phyloP scores from a whole-genome alignment of 495 filamentous ascomycete genomes.

The Penicillium manginii region DNA sequence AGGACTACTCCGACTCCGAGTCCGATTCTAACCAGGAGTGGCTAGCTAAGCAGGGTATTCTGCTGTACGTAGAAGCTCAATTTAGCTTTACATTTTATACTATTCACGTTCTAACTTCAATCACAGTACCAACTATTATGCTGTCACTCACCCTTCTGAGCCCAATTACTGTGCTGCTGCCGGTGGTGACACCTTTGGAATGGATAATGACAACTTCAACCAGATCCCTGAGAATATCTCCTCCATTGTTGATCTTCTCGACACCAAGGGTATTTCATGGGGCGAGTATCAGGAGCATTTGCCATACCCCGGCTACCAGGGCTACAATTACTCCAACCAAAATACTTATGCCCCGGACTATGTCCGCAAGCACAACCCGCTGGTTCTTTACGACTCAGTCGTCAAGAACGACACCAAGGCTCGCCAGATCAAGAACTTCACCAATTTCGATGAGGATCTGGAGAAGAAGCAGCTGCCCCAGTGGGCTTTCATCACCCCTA shows the following conservation, averaged over 20 bases:
- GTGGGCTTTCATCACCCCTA: slow-evolving; percentile 76
- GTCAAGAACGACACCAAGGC: slow-evolving; percentile 54
- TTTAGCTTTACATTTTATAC: background rate
- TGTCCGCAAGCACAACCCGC: slow-evolving; percentile 76
- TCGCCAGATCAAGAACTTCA: slow-evolving; percentile 68
- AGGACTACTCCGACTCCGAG: slow-evolving; percentile 59
- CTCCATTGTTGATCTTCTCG: slow-evolving; percentile 68
- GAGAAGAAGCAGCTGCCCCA: slow-evolving; percentile 62
- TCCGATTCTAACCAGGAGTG: slow-evolving; percentile 56
- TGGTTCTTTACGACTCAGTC: slow-evolving; percentile 63
- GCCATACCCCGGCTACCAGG: slow-evolving; percentile 69
- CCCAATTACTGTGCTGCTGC: slow-evolving; percentile 70
- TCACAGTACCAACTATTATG: slow-evolving; percentile 59
- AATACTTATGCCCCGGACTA: slow-evolving; percentile 59
- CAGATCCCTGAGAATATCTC: slow-evolving; percentile 62
- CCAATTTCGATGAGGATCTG: slow-evolving; percentile 62
- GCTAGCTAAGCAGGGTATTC: slow-evolving; percentile 63
- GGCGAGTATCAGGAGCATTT: slow-evolving; percentile 69
- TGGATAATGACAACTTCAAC: slow-evolving; percentile 67
- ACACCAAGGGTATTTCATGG: slow-evolving; percentile 69
- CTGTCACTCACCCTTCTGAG: slow-evolving; percentile 67
- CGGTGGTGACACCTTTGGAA: slow-evolving; percentile 68
- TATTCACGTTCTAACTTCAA: background rate
- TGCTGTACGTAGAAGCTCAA: slow-evolving; percentile 36
- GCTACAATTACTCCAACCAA: slow-evolving; percentile 57